Percentiles rank a stretch among this genome's conserved stretches.
Evolutionary conservation across 352 stramenopile genomes (phyloP).

Genomic region (Phytophthora vignae): DNA sequence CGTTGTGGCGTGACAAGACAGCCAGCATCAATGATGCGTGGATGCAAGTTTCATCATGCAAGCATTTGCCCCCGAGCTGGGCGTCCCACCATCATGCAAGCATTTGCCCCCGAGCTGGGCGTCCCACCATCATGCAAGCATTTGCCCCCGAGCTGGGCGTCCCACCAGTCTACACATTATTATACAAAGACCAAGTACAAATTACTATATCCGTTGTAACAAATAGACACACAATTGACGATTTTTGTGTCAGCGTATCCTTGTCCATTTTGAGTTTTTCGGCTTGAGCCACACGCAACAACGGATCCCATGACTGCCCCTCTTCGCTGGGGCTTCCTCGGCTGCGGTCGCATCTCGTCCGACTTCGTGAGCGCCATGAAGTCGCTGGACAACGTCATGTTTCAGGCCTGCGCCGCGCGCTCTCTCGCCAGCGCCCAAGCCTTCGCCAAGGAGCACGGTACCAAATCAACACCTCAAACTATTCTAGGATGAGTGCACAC

Average conservation of each 20-base stretch:
- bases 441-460: constrained; percentile 44
- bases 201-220: not conserved
- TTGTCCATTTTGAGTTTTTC: constrained; percentile 10
- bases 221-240: not conserved
- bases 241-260: constrained; percentile 1
- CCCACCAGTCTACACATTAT: not conserved
- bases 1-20: not conserved
- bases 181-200: not conserved
- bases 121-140: not conserved
- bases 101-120: no score
- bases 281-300: not conserved
- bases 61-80: not conserved
- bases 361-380: constrained; percentile 61
- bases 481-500: not conserved
- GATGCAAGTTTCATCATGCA: not conserved
- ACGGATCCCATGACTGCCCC: constrained; percentile 19
- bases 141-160: not conserved
- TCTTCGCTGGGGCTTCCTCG: constrained; percentile 58
- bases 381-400: constrained; percentile 27
- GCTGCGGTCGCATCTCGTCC: constrained; percentile 60
- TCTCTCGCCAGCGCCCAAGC: constrained; percentile 47
- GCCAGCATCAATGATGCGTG: constrained; percentile 8
- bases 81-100: not conserved
- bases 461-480: not conserved
- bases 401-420: constrained; percentile 56